Percentiles rank a stretch among this genome's conserved stretches.
Conservation (phyloP, 208 protist genomes). For the Trypanosoma cruzi region DNA sequence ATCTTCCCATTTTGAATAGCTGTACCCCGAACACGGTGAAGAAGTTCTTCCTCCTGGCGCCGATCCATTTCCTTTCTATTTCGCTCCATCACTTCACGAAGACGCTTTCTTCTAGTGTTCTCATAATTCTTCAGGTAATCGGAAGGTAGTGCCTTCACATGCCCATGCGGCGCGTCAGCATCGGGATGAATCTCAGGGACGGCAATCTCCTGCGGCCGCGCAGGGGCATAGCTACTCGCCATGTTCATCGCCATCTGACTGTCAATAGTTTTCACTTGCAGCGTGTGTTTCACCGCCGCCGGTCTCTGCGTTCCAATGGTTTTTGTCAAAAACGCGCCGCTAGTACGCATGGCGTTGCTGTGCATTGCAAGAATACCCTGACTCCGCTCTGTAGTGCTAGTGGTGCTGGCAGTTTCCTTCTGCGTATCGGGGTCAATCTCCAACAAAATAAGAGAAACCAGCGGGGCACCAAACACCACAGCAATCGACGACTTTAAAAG, state of each 20-base stretch:
- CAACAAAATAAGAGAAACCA: conserved; percentile 75
- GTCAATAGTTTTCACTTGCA: conserved; percentile 92
- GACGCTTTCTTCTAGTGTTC: conserved; percentile 71
- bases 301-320: conserved; percentile 54
- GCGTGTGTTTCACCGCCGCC: conserved; percentile 46
- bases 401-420: conserved; percentile 12
- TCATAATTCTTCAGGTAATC: conserved; percentile 69
- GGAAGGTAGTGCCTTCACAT: conserved; percentile 78
- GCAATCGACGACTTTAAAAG: conserved; percentile 75
- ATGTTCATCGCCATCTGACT: conserved; percentile 88
- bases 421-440: conserved; percentile 53
- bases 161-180: conserved; percentile 72
- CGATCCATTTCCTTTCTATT: conserved; percentile 76
- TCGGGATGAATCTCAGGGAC: conserved; percentile 72
- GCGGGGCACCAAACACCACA: conserved; percentile 74
- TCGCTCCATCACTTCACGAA: conserved; percentile 85
- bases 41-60: conserved; percentile 66
- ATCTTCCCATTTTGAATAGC: conserved; percentile 25
- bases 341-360: conserved; percentile 57
- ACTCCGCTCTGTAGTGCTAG: conserved; percentile 6
- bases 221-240: conserved; percentile 86
- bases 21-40: conserved; percentile 46
- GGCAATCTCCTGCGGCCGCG: conserved; percentile 71
- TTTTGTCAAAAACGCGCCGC: conserved; percentile 77
- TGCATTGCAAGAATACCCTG: conserved; percentile 54